phyloP scores from a whole-genome alignment of 164 flowering plant species.

The Macadamia integrifolia region DNA sequence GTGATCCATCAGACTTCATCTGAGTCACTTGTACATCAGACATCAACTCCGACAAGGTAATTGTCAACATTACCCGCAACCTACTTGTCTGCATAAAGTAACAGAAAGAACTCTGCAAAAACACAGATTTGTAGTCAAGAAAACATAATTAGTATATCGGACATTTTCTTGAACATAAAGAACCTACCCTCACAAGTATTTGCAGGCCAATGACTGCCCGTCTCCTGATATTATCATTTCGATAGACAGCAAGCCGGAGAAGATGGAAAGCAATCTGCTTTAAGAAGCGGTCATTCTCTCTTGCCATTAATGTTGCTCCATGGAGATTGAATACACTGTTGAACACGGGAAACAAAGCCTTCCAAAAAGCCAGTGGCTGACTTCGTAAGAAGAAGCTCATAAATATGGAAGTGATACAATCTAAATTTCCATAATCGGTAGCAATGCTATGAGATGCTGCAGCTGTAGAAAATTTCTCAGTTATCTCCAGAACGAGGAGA shows the following conservation, averaged over 20 bases:
- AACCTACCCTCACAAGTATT: slow-evolving; percentile 80
- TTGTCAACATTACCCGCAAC: slow-evolving; percentile 90
- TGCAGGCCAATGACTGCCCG: slow-evolving; percentile 92
- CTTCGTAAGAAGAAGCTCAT: slow-evolving; percentile 81
- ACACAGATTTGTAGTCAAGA: slow-evolving; percentile 3
- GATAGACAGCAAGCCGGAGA: slow-evolving; percentile 88
- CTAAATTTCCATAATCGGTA: slow-evolving; percentile 94
- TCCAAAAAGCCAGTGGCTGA: slow-evolving; percentile 87
- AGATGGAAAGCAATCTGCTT: slow-evolving; percentile 97
- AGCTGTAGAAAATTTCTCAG: slow-evolving; percentile 67
- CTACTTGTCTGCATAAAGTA: slow-evolving; percentile 82
- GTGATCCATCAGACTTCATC: slow-evolving; percentile 88
- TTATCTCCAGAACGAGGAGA: slow-evolving; percentile 87
- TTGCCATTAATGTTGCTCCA: slow-evolving; percentile 88
- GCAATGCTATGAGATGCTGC: slow-evolving; percentile 80
- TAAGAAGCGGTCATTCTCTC: slow-evolving; percentile 96
- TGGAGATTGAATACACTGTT: slow-evolving; percentile 71
- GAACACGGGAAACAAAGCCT: slow-evolving; percentile 80
- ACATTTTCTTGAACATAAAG: slow-evolving; percentile 2
- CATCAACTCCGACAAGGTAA: slow-evolving; percentile 94
- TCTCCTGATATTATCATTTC: slow-evolving; percentile 80
- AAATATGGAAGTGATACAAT: slow-evolving; percentile 81
- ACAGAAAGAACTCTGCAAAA: slow-evolving; percentile 87
- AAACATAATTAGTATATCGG: slow-evolving; percentile 1
- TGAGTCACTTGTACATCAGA: slow-evolving; percentile 98